Percentiles rank a stretch among this genome's conserved stretches.
These are phyloP conservation scores for Vitis hybrid DNA, from an alignment of 177 flowering plant genomes.

Conservation along the genomic window DNA sequence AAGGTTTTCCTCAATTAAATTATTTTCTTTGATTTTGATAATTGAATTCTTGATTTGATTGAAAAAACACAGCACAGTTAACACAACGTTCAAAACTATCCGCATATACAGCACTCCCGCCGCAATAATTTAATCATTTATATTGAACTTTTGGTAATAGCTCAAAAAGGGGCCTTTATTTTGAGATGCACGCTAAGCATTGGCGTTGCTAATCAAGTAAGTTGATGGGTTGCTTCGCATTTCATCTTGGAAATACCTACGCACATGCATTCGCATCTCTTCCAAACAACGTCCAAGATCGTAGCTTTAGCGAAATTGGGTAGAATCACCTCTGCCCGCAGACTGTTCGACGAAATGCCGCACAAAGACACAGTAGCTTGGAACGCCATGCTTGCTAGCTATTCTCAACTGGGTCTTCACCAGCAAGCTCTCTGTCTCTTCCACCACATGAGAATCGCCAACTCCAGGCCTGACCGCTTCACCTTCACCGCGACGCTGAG, in stretches of 20 bases:
- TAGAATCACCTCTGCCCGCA: slow-evolving; percentile 41
- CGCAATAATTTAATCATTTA: no score
- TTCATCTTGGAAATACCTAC: neutral
- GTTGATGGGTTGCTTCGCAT: neutral
- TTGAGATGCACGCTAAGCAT: neutral
- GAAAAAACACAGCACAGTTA: no score
- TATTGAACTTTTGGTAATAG: no score
- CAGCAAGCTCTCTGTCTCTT: slow-evolving; percentile 53
- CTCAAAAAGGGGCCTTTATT: no score
- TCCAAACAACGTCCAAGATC: slow-evolving; percentile 46
- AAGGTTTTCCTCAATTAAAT: no score
- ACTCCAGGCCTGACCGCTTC: slow-evolving; percentile 49
- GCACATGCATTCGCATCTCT: slow-evolving; percentile 34
- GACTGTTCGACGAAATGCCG: slow-evolving; percentile 79
- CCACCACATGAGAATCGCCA: slow-evolving; percentile 44
- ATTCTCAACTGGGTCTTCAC: slow-evolving; percentile 58
- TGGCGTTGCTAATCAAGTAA: no score
- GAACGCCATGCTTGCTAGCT: slow-evolving; percentile 72
- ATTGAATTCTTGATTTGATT: no score
- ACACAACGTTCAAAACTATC: no score
- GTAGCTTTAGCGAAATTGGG: slow-evolving; percentile 43
- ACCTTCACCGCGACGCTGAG: slow-evolving; percentile 62
- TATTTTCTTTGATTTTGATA: no score
- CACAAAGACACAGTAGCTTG: slow-evolving; percentile 58
- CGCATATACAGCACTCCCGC: no score